Conservation (phyloP, 306 rosid species). For the Morella rubra region DNA sequence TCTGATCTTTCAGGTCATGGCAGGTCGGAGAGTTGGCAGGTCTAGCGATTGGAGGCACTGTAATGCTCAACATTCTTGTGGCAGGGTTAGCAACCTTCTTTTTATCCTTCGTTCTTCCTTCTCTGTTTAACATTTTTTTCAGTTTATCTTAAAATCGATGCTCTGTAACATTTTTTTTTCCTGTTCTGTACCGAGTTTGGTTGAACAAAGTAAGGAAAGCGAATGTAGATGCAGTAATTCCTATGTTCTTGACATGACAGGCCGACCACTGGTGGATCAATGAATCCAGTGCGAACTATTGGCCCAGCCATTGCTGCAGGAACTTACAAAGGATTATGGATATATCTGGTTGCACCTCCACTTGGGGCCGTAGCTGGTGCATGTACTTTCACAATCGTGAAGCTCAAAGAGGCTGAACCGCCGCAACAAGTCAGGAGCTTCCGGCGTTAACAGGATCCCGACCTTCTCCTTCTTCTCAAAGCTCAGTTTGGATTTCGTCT, state of each 20-base stretch:
- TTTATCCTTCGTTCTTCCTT: not conserved
- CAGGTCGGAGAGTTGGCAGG: slow-evolving; percentile 57
- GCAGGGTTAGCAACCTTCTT: slow-evolving; percentile 48
- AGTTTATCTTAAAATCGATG: not conserved
- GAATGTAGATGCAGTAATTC: not conserved
- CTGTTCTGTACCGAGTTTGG: too few species aligned
- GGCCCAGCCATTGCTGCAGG: slow-evolving; percentile 51
- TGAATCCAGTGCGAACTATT: slow-evolving; percentile 65
- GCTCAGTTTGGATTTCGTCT: too few species aligned
- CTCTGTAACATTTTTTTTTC: too few species aligned
- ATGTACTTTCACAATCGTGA: slow-evolving; percentile 40
- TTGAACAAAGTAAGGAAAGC: not conserved
- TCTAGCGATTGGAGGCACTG: slow-evolving; percentile 51
- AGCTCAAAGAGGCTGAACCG: slow-evolving; percentile 32
- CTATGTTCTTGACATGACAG: slow-evolving; percentile 20
- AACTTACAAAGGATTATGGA: slow-evolving; percentile 48
- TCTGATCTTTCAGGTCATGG: not conserved
- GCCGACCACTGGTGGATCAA: slow-evolving; percentile 55
- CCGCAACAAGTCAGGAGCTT: too few species aligned
- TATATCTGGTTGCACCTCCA: slow-evolving; percentile 50
- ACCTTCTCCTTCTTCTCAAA: too few species aligned
- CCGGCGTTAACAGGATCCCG: too few species aligned
- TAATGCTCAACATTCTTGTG: slow-evolving; percentile 55
- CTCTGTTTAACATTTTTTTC: not conserved
- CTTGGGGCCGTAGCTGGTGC: slow-evolving; percentile 58